Evolutionary conservation across 2,329 filamentous ascomycete genomes (phyloP).

Genomic region (Xylogone sp.): DNA sequence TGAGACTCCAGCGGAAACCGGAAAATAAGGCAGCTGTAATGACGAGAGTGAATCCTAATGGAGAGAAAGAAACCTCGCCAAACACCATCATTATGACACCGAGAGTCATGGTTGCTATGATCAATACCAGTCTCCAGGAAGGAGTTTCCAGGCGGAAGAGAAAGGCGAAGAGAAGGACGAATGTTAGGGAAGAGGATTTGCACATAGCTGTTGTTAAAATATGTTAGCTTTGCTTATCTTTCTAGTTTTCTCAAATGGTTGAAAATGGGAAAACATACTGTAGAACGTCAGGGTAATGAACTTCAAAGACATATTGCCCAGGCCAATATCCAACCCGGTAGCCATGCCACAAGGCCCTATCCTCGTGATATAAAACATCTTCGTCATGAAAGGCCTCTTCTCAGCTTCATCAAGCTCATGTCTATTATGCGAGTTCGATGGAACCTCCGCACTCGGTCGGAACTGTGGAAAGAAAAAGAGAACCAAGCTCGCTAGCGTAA

Average conservation of each 20-base stretch:
- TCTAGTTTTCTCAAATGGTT: background rate
- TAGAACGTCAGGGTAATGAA: slow-evolving; percentile 97
- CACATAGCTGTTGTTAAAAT: slow-evolving; percentile 70
- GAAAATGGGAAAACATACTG: slow-evolving; percentile 52
- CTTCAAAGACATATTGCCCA: slow-evolving; percentile 93
- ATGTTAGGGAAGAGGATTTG: slow-evolving; percentile 93
- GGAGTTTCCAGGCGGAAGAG: slow-evolving; percentile 86
- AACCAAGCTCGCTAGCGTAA: slow-evolving; percentile 71
- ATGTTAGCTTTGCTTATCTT: slow-evolving; percentile 10
- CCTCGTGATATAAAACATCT: slow-evolving; percentile 85
- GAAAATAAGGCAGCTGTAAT: slow-evolving; percentile 94
- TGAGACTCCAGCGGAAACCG: slow-evolving; percentile 97
- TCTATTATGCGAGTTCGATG: slow-evolving; percentile 27
- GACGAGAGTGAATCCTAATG: slow-evolving; percentile 83
- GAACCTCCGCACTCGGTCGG: slow-evolving; percentile 55
- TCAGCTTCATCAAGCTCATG: slow-evolving; percentile 25
- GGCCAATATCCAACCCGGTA: slow-evolving; percentile 90
- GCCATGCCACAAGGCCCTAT: slow-evolving; percentile 89
- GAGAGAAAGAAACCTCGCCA: slow-evolving; percentile 85
- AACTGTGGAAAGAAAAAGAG: slow-evolving; percentile 80
- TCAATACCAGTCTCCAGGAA: slow-evolving; percentile 78
- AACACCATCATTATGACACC: slow-evolving; percentile 99
- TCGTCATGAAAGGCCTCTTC: slow-evolving; percentile 66
- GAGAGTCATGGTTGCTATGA: slow-evolving; percentile 87
- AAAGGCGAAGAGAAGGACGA: slow-evolving; percentile 93